Percentiles rank a stretch among this genome's conserved stretches.
phyloP scores from a whole-genome alignment of 768 basidiomycete species.

The Candolleomyces efflorescens region DNA sequence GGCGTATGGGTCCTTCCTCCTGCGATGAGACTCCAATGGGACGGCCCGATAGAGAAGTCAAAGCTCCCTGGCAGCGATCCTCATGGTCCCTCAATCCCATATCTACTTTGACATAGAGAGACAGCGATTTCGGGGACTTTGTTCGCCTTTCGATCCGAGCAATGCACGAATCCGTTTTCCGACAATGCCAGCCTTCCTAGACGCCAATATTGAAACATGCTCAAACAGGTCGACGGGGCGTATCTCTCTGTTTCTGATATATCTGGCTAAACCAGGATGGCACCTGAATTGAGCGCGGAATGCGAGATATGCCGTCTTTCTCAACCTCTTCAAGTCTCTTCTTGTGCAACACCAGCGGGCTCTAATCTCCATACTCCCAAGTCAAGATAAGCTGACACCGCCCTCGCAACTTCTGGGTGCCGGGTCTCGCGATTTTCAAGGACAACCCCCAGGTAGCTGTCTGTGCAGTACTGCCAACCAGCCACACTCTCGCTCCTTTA shows the following conservation, averaged over 20 bases:
- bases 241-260: slow-evolving; percentile 1
- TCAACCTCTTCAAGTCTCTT: slow-evolving; percentile 8
- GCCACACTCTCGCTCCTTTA: background rate
- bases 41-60: background rate
- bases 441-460: slow-evolving; percentile 7
- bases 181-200: slow-evolving; percentile 6
- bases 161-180: slow-evolving; percentile 6
- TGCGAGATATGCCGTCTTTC: slow-evolving; percentile 1
- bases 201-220: slow-evolving; percentile 8
- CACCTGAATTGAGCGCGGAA: slow-evolving; percentile 6
- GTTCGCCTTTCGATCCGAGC: slow-evolving; percentile 5
- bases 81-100: slow-evolving; percentile 10
- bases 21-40: background rate
- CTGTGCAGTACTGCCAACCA: slow-evolving; percentile 1
- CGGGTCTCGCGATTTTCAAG: slow-evolving; percentile 6
- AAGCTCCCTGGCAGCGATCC: slow-evolving; percentile 1
- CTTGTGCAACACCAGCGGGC: slow-evolving; percentile 1
- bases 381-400: background rate
- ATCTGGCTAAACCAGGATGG: slow-evolving; percentile 7
- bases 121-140: background rate
- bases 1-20: background rate
- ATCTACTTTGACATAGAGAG: slow-evolving; percentile 3
- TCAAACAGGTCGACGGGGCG: slow-evolving; percentile 6
- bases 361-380: slow-evolving; percentile 5
- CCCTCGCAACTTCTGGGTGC: slow-evolving; percentile 2